Conservation (phyloP, 257 asterid genomes). For the Fraxinus anomala region DNA sequence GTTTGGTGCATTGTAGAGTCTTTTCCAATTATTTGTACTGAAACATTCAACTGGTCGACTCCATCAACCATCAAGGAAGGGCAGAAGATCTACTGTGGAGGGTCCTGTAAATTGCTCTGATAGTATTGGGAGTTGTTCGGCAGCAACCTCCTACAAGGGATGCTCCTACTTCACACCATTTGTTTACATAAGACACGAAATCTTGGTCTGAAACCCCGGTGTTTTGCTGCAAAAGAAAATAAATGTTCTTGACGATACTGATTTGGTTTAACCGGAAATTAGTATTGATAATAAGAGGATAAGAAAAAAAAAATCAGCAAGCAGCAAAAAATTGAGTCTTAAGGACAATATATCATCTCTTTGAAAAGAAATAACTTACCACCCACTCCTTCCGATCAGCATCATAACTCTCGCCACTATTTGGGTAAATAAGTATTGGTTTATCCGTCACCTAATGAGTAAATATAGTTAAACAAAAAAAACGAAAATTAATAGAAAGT, state of each 20-base stretch:
- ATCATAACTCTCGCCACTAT: conserved; percentile 88
- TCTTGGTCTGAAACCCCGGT: conserved; percentile 74
- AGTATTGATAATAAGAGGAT: neutral
- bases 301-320: neutral
- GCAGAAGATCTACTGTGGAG: conserved; percentile 41
- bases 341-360: neutral
- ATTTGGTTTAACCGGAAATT: neutral
- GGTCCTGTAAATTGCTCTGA: conserved; percentile 49
- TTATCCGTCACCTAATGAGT: conserved; percentile 60
- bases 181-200: conserved; percentile 69
- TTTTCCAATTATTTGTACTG: neutral
- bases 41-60: neutral
- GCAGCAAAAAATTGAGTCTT: neutral
- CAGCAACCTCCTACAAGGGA: conserved; percentile 93
- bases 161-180: conserved; percentile 87
- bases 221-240: conserved; percentile 57
- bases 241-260: neutral
- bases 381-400: conserved; percentile 73
- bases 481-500: neutral
- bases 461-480: conserved; percentile 17
- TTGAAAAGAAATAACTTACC: conserved; percentile 46
- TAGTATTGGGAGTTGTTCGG: conserved; percentile 82
- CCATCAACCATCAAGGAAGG: conserved; percentile 20
- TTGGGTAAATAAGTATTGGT: conserved; percentile 83
- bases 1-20: neutral